phyloP scores from a whole-genome alignment of 257 asterid species.

The Scutellaria barbata region DNA sequence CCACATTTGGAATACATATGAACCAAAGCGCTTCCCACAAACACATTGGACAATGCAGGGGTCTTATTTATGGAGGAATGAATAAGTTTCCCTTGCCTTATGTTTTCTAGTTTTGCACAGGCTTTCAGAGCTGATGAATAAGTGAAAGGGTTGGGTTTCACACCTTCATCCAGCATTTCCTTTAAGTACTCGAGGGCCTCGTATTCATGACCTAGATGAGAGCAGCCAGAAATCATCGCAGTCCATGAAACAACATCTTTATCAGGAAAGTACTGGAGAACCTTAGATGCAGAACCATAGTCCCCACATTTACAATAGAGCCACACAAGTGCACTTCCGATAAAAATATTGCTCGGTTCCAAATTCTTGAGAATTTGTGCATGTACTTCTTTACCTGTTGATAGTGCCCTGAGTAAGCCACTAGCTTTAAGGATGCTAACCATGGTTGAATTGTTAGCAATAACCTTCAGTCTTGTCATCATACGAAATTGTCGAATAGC shows the following conservation, averaged over 20 bases:
- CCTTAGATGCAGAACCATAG: conserved; percentile 64
- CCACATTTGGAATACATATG: conserved; percentile 92
- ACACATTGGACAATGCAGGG: conserved; percentile 64
- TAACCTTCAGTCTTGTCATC: conserved; percentile 66
- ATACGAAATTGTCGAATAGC: conserved; percentile 61
- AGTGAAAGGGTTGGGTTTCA: conserved; percentile 79
- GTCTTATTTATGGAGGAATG: conserved; percentile 77
- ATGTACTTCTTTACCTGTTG: conserved; percentile 78
- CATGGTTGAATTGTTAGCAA: conserved; percentile 65
- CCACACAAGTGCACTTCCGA: conserved; percentile 86
- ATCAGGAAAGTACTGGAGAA: conserved; percentile 64
- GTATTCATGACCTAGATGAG: conserved; percentile 70
- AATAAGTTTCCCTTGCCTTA: conserved; percentile 65
- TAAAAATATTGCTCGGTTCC: conserved; percentile 54
- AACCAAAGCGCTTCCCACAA: conserved; percentile 90
- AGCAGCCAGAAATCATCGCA: conserved; percentile 86
- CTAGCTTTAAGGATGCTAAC: conserved; percentile 81
- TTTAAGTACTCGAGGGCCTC: conserved; percentile 86
- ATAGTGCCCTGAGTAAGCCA: conserved; percentile 62
- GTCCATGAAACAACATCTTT: conserved; percentile 97
- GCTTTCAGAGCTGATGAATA: conserved; percentile 88
- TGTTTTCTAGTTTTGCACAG: conserved; percentile 75
- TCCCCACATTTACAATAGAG: conserved; percentile 80
- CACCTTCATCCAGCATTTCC: conserved; percentile 85
- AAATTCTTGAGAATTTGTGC: conserved; percentile 71